phyloP scores from a whole-genome alignment of 208 protist species.

The Acanthamoeba polyphaga region DNA sequence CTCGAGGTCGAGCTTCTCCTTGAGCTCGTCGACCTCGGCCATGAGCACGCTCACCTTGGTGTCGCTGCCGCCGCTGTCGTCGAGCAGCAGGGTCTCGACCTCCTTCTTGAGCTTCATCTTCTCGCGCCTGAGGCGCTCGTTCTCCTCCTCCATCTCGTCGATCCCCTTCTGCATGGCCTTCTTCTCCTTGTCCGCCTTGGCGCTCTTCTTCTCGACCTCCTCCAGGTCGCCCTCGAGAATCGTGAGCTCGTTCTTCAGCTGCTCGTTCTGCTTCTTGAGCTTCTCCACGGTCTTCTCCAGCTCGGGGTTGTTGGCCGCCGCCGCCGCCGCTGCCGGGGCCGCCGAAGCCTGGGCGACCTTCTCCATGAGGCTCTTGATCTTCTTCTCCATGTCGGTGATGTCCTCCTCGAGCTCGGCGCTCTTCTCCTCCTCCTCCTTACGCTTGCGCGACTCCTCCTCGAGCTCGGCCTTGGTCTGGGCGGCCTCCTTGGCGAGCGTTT shows the following conservation, averaged over 20 bases:
- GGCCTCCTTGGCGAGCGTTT: not conserved
- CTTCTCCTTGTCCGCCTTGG: slow-evolving; percentile 15
- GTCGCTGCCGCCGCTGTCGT: slow-evolving; percentile 48
- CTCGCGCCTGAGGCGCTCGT: slow-evolving; percentile 16
- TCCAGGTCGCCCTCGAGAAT: slow-evolving; percentile 17
- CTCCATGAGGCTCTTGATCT: slow-evolving; percentile 59
- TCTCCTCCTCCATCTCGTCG: slow-evolving; percentile 49
- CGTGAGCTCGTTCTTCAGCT: slow-evolving; percentile 53
- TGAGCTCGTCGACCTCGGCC: slow-evolving; percentile 38
- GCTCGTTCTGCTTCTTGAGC: slow-evolving; percentile 53
- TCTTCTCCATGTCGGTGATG: slow-evolving; percentile 27
- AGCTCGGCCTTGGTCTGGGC: slow-evolving; percentile 5
- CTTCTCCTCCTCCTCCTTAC: slow-evolving; percentile 43
- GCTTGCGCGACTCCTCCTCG: slow-evolving; percentile 13
- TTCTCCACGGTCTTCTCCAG: slow-evolving; percentile 18
- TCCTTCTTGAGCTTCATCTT: slow-evolving; percentile 66
- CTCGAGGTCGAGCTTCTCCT: slow-evolving; percentile 18
- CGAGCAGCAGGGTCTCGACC: slow-evolving; percentile 40
- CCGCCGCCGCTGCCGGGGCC: not conserved
- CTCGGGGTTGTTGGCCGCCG: not conserved
- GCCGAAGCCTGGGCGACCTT: not conserved
- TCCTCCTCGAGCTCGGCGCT: slow-evolving; percentile 53
- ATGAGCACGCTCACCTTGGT: slow-evolving; percentile 46
- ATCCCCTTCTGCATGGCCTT: slow-evolving; percentile 4
- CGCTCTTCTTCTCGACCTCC: slow-evolving; percentile 40